Evolutionary conservation across 192 early-diverging fungal species (phyloP).

Genomic region (Tieghemiomyces parasiticus): DNA sequence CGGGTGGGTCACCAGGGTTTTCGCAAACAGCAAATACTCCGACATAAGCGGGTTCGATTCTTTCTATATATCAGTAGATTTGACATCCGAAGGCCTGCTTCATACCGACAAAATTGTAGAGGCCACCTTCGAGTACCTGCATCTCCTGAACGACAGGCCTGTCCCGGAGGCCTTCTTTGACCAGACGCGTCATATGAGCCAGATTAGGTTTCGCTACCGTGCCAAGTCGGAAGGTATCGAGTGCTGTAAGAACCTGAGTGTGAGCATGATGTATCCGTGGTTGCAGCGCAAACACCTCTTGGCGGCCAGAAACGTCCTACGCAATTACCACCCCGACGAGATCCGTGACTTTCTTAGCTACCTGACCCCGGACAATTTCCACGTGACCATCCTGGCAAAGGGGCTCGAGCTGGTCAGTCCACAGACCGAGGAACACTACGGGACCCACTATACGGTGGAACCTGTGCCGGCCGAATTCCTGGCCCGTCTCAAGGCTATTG

Average conservation of each 20-base stretch:
- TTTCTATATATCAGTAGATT: constrained; percentile 7
- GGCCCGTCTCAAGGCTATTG: constrained; percentile 14
- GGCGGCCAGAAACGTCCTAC: constrained; percentile 48
- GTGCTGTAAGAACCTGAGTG: constrained; percentile 53
- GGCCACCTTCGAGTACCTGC: constrained; percentile 19
- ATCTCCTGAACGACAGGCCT: constrained; percentile 14
- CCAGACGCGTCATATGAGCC: constrained; percentile 28
- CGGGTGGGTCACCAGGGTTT: constrained; percentile 76
- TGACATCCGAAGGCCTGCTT: constrained; percentile 15
- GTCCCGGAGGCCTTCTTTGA: constrained; percentile 20
- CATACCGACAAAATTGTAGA: constrained; percentile 17
- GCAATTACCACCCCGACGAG: constrained; percentile 43
- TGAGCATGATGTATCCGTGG: constrained; percentile 64
- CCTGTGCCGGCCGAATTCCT: constrained; percentile 35
- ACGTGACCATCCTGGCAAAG: constrained; percentile 28
- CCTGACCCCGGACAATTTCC: constrained; percentile 47
- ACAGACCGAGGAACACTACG: constrained; percentile 63
- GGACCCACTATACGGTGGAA: constrained; percentile 56
- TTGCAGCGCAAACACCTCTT: constrained; percentile 44
- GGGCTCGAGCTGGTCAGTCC: constrained; percentile 25
- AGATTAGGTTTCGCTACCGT: constrained; percentile 50
- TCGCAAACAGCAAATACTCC: constrained; percentile 27
- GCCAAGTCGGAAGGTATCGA: constrained; percentile 52
- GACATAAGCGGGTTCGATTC: constrained; percentile 12
- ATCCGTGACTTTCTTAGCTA: constrained; percentile 45